Evolutionary conservation across 805 yeast genomes (phyloP).

Genomic region (Kurtzmaniella fragi): DNA sequence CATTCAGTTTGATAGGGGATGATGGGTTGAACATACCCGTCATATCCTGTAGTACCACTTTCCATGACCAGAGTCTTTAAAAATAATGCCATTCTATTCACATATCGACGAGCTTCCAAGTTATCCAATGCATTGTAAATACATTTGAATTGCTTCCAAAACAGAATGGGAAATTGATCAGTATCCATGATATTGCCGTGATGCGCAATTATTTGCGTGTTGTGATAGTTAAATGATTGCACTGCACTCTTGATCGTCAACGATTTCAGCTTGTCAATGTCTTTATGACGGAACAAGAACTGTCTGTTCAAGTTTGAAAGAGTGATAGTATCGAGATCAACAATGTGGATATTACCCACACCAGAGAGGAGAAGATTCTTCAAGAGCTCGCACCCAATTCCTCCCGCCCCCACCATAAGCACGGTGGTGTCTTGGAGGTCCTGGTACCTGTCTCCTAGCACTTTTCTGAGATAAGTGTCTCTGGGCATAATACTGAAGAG

Average conservation of each 20-base stretch:
- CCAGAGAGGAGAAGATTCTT: conserved; percentile 77
- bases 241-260: conserved; percentile 83
- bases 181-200: conserved; percentile 87
- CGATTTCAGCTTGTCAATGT: conserved; percentile 85
- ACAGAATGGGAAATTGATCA: conserved; percentile 59
- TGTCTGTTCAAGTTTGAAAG: conserved; percentile 90
- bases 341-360: conserved; percentile 81
- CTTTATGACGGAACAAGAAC: conserved; percentile 82
- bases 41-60: conserved; percentile 91
- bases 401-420: conserved; percentile 91
- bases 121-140: conserved; percentile 94
- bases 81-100: conserved; percentile 76
- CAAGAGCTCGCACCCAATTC: conserved; percentile 89
- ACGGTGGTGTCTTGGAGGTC: conserved; percentile 46
- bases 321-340: conserved; percentile 95
- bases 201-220: conserved; percentile 65
- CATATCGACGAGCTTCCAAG: conserved; percentile 85
- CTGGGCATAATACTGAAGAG: conserved; percentile 22
- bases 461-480: conserved; percentile 37
- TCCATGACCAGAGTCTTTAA: conserved; percentile 77
- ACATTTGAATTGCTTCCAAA: conserved; percentile 70
- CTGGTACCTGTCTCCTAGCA: conserved; percentile 37
- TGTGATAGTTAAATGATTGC: conserved; percentile 54
- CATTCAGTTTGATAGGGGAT: conserved; percentile 81
- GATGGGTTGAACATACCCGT: conserved; percentile 93